phyloP scores from a whole-genome alignment of 768 basidiomycete genomes.

The Asterophora parasitica region DNA sequence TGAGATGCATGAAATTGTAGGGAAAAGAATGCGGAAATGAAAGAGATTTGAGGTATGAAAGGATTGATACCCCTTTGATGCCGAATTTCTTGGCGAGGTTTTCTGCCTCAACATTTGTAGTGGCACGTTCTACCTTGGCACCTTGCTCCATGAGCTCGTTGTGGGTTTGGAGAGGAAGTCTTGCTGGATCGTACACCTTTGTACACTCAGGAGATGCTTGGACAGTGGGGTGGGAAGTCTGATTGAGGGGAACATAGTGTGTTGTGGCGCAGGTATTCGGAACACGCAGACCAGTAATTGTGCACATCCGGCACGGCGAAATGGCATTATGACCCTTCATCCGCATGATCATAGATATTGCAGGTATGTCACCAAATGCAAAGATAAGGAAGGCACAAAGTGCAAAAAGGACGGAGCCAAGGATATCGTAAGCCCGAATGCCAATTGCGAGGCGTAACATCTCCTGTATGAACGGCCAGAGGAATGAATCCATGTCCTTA shows the following conservation, averaged over 20 bases:
- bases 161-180: constrained; percentile 16
- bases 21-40: constrained; percentile 35
- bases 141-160: constrained; percentile 13
- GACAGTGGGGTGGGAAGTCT: constrained; percentile 1
- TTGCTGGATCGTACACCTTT: constrained; percentile 16
- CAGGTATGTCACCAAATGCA: constrained; percentile 21
- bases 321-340: constrained; percentile 37
- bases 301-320: constrained; percentile 29
- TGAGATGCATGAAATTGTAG: constrained; percentile 44
- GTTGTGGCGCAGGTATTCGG: constrained; percentile 10
- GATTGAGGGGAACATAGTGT: constrained; percentile 20
- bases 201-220: background rate
- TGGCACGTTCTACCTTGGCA: constrained; percentile 14
- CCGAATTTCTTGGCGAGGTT: constrained; percentile 22
- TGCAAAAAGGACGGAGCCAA: constrained; percentile 10
- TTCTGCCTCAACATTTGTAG: constrained; percentile 15
- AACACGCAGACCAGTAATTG: constrained; percentile 21
- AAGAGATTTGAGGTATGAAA: constrained; percentile 27
- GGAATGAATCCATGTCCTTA: constrained; percentile 32
- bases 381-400: constrained; percentile 19
- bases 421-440: constrained; percentile 26
- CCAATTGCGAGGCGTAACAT: constrained; percentile 26
- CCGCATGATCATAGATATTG: constrained; percentile 18
- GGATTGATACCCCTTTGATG: constrained; percentile 31
- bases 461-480: constrained; percentile 32